Evolutionary conservation across 108 stramenopile genomes (phyloP).

Genomic region (Mediolabrus comicus): DNA sequence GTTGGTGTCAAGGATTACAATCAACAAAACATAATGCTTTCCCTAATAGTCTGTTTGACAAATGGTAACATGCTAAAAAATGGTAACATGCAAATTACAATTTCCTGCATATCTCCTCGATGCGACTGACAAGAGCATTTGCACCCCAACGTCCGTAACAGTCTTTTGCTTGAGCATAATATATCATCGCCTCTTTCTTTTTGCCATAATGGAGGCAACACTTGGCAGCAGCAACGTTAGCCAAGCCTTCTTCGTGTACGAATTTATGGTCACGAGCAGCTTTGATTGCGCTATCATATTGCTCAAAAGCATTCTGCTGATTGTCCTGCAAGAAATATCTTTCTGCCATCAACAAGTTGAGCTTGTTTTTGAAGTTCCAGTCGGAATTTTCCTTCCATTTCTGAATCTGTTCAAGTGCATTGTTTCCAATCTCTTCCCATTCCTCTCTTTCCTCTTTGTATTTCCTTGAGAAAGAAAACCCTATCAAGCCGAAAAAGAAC

Average conservation of each 20-base stretch:
- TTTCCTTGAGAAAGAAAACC: not conserved
- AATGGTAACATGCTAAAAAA: too few species aligned
- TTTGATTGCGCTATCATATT: not conserved
- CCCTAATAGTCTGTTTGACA: too few species aligned
- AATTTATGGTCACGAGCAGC: not conserved
- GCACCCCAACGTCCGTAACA: not conserved
- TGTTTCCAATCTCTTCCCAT: not conserved
- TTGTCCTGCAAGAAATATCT: not conserved
- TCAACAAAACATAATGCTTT: too few species aligned
- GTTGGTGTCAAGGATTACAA: not conserved
- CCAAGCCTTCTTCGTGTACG: conserved; percentile 1
- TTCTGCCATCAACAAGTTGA: not conserved
- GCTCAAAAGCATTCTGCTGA: not conserved
- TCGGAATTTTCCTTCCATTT: not conserved
- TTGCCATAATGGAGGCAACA: not conserved
- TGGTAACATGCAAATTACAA: too few species aligned
- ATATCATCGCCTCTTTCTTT: not conserved
- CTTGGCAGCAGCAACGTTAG: not conserved
- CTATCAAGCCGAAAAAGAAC: not conserved
- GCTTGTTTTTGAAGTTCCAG: not conserved
- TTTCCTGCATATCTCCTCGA: not conserved
- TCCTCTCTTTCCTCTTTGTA: not conserved
- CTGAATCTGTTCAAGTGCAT: not conserved
- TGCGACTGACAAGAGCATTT: not conserved
- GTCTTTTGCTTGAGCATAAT: not conserved